phyloP scores from a whole-genome alignment of 2,329 filamentous ascomycete species.

The Grosmannia serpens region DNA sequence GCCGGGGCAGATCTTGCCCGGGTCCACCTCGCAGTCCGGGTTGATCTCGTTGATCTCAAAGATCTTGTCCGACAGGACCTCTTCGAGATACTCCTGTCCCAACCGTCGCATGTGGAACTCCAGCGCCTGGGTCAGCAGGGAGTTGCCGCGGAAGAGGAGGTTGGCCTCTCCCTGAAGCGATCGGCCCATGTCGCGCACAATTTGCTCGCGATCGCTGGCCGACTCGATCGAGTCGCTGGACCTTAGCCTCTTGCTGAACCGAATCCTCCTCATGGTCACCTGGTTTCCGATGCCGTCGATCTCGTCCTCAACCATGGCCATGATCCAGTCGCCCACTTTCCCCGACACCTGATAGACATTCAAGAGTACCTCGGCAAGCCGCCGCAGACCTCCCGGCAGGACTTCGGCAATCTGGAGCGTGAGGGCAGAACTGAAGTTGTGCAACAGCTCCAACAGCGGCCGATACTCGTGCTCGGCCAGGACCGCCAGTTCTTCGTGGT shows the following conservation, averaged over 20 bases:
- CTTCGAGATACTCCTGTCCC: constrained; percentile 85
- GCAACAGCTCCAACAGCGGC: constrained; percentile 68
- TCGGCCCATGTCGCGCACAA: constrained; percentile 68
- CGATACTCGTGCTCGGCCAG: constrained; percentile 79
- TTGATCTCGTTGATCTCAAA: constrained; percentile 83
- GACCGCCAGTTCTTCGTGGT: constrained; percentile 81
- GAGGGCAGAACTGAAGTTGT: constrained; percentile 72
- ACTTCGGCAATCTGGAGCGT: constrained; percentile 75
- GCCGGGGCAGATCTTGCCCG: constrained; percentile 54
- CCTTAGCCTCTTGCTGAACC: constrained; percentile 59
- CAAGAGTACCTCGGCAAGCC: constrained; percentile 74
- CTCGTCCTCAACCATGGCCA: constrained; percentile 87
- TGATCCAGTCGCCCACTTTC: constrained; percentile 77
- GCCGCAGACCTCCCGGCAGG: constrained; percentile 64
- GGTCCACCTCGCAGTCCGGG: constrained; percentile 90
- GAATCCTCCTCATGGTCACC: constrained; percentile 58
- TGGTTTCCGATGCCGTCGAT: constrained; percentile 89
- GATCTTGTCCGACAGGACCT: constrained; percentile 75
- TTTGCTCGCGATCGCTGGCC: constrained; percentile 53
- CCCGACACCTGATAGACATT: constrained; percentile 95
- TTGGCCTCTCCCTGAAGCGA: constrained; percentile 81
- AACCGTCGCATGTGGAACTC: constrained; percentile 93
- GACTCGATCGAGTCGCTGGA: constrained; percentile 59
- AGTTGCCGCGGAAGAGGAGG: constrained; percentile 88
- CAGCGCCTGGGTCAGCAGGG: constrained; percentile 80